Percentiles rank a stretch among this genome's conserved stretches.
These are phyloP conservation scores for Epithemia pelagica DNA, from an alignment of 108 stramenopile species.

Conservation along the genomic window DNA sequence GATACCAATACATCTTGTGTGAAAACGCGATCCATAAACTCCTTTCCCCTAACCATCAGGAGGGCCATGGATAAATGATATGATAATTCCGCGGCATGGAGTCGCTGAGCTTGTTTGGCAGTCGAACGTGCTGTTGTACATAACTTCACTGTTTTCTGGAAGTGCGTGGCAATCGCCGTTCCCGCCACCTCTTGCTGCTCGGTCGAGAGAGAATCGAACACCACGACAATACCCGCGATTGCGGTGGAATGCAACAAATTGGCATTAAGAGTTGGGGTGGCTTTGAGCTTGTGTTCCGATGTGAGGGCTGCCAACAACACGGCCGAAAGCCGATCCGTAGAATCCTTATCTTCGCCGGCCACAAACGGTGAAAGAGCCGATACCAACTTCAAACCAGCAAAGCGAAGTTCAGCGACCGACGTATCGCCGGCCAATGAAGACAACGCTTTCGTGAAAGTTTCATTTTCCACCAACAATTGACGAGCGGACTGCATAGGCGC, in stretches of 20 bases:
- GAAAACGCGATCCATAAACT: conserved; percentile 14
- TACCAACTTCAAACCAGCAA: conserved; percentile 19
- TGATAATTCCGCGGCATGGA: conserved; percentile 38
- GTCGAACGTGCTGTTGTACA: conserved; percentile 24
- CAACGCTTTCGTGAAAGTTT: conserved; percentile 21
- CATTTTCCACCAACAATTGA: conserved; percentile 10
- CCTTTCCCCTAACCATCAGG: conserved; percentile 32
- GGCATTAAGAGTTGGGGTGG: conserved; percentile 7
- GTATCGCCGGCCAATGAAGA: conserved; percentile 12
- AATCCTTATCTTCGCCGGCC: conserved; percentile 5
- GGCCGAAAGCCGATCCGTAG: conserved; percentile 2
- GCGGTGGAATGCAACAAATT: conserved; percentile 13
- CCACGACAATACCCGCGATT: conserved; percentile 31
- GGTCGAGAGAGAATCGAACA: conserved; percentile 30
- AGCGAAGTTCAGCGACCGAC: conserved; percentile 13
- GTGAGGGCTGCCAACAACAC: conserved; percentile 8
- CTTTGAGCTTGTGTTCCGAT: conserved; percentile 2
- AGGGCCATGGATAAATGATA: conserved; percentile 40
- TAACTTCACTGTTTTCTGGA: conserved; percentile 25
- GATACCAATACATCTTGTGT: conserved; percentile 13
- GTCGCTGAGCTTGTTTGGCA: conserved; percentile 10
- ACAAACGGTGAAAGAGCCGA: conserved; percentile 19
- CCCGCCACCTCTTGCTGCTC: conserved; percentile 21
- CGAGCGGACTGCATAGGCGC: conserved; percentile 14
- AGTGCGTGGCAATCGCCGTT: conserved; percentile 19